Evolutionary conservation across 768 basidiomycete genomes (phyloP).

Genomic region (Trametes coccinea): DNA sequence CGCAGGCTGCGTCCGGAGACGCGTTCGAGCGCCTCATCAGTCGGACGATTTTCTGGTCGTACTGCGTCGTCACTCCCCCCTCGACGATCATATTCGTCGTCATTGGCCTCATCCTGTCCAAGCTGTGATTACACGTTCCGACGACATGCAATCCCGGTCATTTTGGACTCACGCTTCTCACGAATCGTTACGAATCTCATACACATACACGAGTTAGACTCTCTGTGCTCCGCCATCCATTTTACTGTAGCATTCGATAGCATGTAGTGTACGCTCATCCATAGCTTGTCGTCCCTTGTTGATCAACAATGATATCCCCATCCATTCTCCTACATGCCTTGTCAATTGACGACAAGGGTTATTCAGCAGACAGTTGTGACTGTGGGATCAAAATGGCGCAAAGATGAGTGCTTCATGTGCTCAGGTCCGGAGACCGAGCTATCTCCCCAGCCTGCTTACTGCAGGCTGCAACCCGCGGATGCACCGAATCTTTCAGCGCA

Average conservation of each 20-base stretch:
- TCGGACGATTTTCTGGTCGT: conserved; percentile 92
- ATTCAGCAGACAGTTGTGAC: too few relatives aligned
- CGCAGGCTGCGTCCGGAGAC: conserved; percentile 81
- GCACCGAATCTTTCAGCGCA: too few relatives aligned
- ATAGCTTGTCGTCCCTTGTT: not conserved
- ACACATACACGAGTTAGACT: not conserved
- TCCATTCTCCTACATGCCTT: not conserved
- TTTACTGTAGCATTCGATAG: not conserved
- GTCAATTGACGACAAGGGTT: too few relatives aligned
- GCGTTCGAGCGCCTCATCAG: conserved; percentile 91
- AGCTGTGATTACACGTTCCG: conserved; percentile 37
- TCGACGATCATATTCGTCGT: conserved; percentile 79
- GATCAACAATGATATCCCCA: not conserved
- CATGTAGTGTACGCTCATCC: not conserved
- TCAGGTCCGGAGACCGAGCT: too few relatives aligned
- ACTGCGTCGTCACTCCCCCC: conserved; percentile 85
- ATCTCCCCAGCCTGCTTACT: too few relatives aligned
- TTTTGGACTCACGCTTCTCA: not conserved
- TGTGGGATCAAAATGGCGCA: too few relatives aligned
- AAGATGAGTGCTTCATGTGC: too few relatives aligned
- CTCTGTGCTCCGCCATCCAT: not conserved
- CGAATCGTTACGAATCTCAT: not conserved
- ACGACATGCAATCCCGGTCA: not conserved
- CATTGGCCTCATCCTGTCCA: conserved; percentile 64
- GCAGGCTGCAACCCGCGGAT: too few relatives aligned